Evolutionary conservation across 139 green algal genomes (phyloP).

Genomic region (Zygnema cylindricum): DNA sequence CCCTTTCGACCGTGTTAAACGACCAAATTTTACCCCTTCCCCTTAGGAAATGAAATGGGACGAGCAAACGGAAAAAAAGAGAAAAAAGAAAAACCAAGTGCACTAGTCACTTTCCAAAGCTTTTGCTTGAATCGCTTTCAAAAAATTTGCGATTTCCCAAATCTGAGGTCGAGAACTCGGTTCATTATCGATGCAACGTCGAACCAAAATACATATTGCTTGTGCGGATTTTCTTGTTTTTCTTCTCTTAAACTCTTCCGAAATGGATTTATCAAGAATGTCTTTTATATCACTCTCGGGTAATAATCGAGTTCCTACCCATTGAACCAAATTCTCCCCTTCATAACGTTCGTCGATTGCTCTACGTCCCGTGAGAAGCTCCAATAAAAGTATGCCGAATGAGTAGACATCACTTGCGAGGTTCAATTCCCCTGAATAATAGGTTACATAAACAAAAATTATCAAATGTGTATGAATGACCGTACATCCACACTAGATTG

Average conservation of each 20-base stretch:
- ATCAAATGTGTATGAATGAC: too few species aligned
- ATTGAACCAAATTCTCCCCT: background rate
- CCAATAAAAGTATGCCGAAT: background rate
- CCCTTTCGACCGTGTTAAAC: too few species aligned
- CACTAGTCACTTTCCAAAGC: too few species aligned
- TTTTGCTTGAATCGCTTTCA: too few species aligned
- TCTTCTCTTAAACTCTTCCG: background rate
- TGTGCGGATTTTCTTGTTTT: background rate
- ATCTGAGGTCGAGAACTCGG: too few species aligned
- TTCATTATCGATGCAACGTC: background rate
- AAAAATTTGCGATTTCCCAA: background rate
- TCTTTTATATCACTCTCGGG: background rate
- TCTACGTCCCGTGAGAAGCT: background rate
- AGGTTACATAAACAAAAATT: too few species aligned
- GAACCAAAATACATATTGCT: background rate
- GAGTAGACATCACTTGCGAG: background rate
- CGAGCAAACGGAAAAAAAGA: too few species aligned
- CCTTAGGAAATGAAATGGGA: too few species aligned
- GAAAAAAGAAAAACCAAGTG: too few species aligned
- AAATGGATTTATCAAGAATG: background rate
- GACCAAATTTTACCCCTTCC: too few species aligned
- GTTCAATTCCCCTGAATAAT: background rate
- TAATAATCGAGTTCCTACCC: background rate
- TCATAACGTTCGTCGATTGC: background rate
- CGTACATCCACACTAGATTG: too few species aligned